Conservation (phyloP, 2,329 filamentous ascomycete genomes). For the Fusarium sp. region DNA sequence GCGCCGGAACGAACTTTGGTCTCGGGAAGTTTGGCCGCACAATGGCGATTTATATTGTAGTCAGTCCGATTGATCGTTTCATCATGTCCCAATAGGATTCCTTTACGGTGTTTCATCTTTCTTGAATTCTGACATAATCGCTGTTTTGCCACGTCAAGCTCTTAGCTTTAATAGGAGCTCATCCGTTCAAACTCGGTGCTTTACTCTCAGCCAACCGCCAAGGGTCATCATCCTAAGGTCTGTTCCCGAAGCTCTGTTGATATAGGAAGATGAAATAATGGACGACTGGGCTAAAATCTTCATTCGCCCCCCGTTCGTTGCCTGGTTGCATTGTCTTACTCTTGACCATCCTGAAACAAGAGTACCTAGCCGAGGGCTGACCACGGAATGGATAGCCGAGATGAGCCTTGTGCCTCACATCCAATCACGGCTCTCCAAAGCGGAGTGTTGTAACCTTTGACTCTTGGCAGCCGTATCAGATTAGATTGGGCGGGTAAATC, state of each 20-base stretch:
- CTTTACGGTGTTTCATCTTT: too few relatives aligned
- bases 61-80: too few relatives aligned
- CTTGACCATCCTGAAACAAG: background rate
- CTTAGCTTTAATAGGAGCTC: too few relatives aligned
- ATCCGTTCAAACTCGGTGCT: too few relatives aligned
- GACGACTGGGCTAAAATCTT: background rate
- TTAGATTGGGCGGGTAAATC: background rate
- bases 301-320: background rate
- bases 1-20: too few relatives aligned
- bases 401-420: background rate
- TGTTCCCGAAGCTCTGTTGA: background rate
- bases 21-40: too few relatives aligned
- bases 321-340: background rate
- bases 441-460: background rate
- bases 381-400: background rate
- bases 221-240: background rate
- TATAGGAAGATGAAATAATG: background rate
- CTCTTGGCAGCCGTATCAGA: background rate
- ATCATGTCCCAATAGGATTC: too few relatives aligned
- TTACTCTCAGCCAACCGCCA: background rate
- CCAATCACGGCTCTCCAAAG: background rate
- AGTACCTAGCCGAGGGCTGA: background rate
- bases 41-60: too few relatives aligned
- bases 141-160: too few relatives aligned
- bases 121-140: too few relatives aligned